Evolutionary conservation across 2,329 filamentous ascomycete species (phyloP).

Genomic region (Emericellopsis cladophorae): DNA sequence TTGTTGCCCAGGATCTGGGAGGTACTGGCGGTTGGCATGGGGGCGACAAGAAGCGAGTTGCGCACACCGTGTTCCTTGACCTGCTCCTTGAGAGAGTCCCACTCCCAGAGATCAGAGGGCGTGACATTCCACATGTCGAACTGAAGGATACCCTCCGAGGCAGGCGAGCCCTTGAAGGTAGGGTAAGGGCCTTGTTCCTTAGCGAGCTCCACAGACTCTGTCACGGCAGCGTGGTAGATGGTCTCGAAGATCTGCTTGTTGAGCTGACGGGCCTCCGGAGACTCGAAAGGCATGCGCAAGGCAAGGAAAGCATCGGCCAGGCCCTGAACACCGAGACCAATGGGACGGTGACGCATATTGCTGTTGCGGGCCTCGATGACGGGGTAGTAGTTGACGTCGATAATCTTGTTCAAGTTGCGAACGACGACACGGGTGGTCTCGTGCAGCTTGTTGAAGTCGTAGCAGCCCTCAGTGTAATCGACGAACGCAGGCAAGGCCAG

Average conservation of each 20-base stretch:
- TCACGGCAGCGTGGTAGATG: conserved; percentile 92
- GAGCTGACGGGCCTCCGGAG: conserved; percentile 79
- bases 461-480: conserved; percentile 70
- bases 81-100: conserved; percentile 75
- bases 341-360: conserved; percentile 94
- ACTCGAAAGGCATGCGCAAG: conserved; percentile 93
- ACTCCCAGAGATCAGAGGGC: conserved; percentile 93
- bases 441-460: conserved; percentile 95
- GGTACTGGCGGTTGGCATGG: conserved; percentile 95
- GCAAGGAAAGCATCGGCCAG: conserved; percentile 97
- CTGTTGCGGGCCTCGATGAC: conserved; percentile 85
- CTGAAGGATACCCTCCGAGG: conserved; percentile 90
- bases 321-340: conserved; percentile 94
- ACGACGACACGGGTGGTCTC: conserved; percentile 87
- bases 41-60: conserved; percentile 89
- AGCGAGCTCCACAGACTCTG: conserved; percentile 76
- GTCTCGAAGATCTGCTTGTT: conserved; percentile 99
- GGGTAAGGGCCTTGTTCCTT: conserved; percentile 74
- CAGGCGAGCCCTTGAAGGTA: conserved; percentile 85
- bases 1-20: conserved; percentile 98
- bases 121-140: conserved; percentile 98
- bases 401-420: conserved; percentile 95
- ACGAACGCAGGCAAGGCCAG: conserved; percentile 85
- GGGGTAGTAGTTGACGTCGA: conserved; percentile 98
- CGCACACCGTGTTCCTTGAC: conserved; percentile 89